Evolutionary conservation across 108 stramenopile species (phyloP).

Genomic region (Nitzschia inconspicua): DNA sequence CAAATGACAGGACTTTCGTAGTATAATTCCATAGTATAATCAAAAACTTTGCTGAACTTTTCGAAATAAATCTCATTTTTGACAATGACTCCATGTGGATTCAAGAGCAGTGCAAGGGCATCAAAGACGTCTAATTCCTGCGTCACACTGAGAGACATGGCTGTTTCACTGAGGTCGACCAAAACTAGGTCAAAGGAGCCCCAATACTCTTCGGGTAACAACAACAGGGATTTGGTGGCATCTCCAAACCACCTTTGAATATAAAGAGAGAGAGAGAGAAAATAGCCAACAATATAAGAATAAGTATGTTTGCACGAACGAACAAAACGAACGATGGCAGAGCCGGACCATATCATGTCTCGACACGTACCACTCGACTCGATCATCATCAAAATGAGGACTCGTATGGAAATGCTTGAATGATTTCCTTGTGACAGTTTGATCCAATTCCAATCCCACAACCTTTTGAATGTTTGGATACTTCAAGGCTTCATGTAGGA

Average conservation of each 20-base stretch:
- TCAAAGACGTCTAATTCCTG: conserved; percentile 63
- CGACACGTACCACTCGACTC: conserved; percentile 86
- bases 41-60: conserved; percentile 49
- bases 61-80: conserved; percentile 72
- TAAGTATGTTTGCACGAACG: background rate
- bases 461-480: conserved; percentile 72
- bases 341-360: conserved; percentile 57
- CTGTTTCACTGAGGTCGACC: conserved; percentile 69
- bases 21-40: conserved; percentile 24
- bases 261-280: background rate
- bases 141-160: conserved; percentile 60
- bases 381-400: conserved; percentile 77
- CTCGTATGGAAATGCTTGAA: conserved; percentile 79
- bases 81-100: conserved; percentile 67
- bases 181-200: conserved; percentile 66
- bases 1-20: conserved; percentile 49
- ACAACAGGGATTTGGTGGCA: conserved; percentile 51
- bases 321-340: conserved; percentile 18
- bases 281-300: background rate
- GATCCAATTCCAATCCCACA: conserved; percentile 81
- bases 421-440: conserved; percentile 60
- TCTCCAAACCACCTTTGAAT: conserved; percentile 68
- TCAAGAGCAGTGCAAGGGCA: conserved; percentile 56
- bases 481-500: conserved; percentile 66
- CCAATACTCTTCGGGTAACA: conserved; percentile 53